Evolutionary conservation across 1,284 basidiomycete species (phyloP).

Genomic region (Fomes fomentarius): DNA sequence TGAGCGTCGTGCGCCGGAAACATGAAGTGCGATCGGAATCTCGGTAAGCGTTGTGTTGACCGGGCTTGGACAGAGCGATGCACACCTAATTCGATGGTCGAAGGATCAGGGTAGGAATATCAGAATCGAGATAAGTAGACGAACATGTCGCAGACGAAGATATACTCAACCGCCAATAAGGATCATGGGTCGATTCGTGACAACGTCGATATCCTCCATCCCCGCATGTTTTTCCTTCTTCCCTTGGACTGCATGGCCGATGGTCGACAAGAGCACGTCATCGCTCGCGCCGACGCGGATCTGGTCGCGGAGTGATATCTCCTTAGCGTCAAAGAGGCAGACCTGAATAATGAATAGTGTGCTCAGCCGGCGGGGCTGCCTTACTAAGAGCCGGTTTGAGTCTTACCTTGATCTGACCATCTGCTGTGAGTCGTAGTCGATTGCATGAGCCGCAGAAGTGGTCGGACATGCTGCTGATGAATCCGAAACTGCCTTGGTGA

Average conservation of each 20-base stretch:
- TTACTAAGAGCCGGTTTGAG: neutral
- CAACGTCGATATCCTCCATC: constrained; percentile 79
- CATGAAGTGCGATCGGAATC: constrained; percentile 7
- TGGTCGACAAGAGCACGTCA: constrained; percentile 61
- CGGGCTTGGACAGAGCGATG: constrained; percentile 17
- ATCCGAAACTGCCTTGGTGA: constrained; percentile 76
- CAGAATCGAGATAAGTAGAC: constrained; percentile 28
- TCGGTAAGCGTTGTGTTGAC: constrained; percentile 21
- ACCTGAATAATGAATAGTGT: constrained; percentile 53
- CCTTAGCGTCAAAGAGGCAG: constrained; percentile 85
- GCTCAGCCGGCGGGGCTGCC: neutral
- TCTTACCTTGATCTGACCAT: constrained; percentile 85
- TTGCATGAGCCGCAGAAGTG: constrained; percentile 90
- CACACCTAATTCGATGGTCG: constrained; percentile 17
- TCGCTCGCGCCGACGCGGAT: constrained; percentile 71
- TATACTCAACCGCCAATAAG: constrained; percentile 84
- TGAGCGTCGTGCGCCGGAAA: constrained; percentile 10
- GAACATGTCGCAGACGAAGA: constrained; percentile 27
- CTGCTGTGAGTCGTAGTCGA: constrained; percentile 81
- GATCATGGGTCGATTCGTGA: constrained; percentile 86
- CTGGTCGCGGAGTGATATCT: constrained; percentile 80
- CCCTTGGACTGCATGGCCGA: constrained; percentile 67
- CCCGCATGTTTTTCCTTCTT: constrained; percentile 88
- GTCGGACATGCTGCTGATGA: constrained; percentile 93
- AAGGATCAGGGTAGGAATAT: constrained; percentile 20